These are phyloP conservation scores for Gomphus bonarii DNA, from an alignment of 1,284 basidiomycete genomes.

Conservation along the genomic window DNA sequence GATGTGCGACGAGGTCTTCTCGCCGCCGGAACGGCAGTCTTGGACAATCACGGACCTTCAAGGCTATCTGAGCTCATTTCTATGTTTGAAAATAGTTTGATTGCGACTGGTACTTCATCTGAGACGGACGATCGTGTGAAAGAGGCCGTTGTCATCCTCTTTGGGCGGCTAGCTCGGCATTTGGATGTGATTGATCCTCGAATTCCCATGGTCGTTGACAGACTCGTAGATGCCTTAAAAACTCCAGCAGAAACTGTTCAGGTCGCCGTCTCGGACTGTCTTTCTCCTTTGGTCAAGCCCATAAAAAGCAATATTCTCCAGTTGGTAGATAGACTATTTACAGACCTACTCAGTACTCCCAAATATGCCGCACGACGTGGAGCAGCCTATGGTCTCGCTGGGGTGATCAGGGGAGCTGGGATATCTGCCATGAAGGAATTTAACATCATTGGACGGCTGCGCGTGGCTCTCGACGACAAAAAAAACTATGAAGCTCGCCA, in stretches of 20 bases:
- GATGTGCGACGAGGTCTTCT: slow-evolving; percentile 87
- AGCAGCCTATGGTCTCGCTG: slow-evolving; percentile 93
- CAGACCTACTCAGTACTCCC: slow-evolving; percentile 63
- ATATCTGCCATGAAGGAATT: slow-evolving; percentile 82
- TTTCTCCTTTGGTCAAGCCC: slow-evolving; percentile 77
- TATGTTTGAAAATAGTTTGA: slow-evolving; percentile 79
- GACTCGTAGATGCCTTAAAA: slow-evolving; percentile 86
- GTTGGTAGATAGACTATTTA: slow-evolving; percentile 71
- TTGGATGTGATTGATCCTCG: slow-evolving; percentile 68
- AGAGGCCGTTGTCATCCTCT: slow-evolving; percentile 91
- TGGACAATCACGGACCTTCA: slow-evolving; percentile 76
- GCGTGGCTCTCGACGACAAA: slow-evolving; percentile 82
- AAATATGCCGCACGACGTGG: slow-evolving; percentile 92
- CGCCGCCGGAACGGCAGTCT: slow-evolving; percentile 69
- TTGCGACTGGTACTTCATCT: slow-evolving; percentile 46
- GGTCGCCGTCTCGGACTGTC: slow-evolving; percentile 90
- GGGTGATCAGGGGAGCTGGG: slow-evolving; percentile 85
- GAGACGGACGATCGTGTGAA: slow-evolving; percentile 83
- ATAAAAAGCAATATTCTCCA: slow-evolving; percentile 56
- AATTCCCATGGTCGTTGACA: slow-evolving; percentile 77
- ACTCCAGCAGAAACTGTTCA: slow-evolving; percentile 97
- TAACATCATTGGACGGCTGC: slow-evolving; percentile 66
- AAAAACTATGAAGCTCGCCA: slow-evolving; percentile 81
- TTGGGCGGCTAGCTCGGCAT: slow-evolving; percentile 89
- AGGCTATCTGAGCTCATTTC: slow-evolving; percentile 71